These are phyloP conservation scores for Pseudotsuga menziesii DNA, from an alignment of 75 land plant species.

Conservation along the genomic window DNA sequence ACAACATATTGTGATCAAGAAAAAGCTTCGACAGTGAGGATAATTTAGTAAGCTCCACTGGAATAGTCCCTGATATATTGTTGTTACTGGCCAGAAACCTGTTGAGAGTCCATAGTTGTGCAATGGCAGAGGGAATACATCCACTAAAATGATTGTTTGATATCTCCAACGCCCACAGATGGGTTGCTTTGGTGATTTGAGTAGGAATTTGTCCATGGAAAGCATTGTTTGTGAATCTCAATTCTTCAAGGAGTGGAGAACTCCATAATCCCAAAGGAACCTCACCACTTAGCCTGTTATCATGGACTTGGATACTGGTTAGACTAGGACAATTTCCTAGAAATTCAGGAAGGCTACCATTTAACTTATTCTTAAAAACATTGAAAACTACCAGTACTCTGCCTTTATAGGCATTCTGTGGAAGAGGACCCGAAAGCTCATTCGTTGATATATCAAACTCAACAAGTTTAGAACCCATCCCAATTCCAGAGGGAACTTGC, in stretches of 20 bases:
- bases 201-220: slow-evolving; percentile 53
- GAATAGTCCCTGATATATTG: slow-evolving; percentile 36
- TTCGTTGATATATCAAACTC: slow-evolving; percentile 43
- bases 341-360: slow-evolving; percentile 33
- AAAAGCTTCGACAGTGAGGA: slow-evolving; percentile 14
- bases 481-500: slow-evolving; percentile 28
- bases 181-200: slow-evolving; percentile 1
- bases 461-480: slow-evolving; percentile 15
- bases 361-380: slow-evolving; percentile 37
- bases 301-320: slow-evolving; percentile 9
- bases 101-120: slow-evolving; percentile 8
- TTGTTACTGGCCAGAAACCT: slow-evolving; percentile 30
- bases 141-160: slow-evolving; percentile 35
- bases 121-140: slow-evolving; percentile 17
- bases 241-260: slow-evolving; percentile 11
- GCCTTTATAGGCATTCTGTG: slow-evolving; percentile 27
- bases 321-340: slow-evolving; percentile 26
- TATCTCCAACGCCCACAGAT: slow-evolving; percentile 27
- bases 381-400: slow-evolving; percentile 14
- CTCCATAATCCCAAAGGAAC: slow-evolving; percentile 33
- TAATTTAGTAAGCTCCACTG: slow-evolving; percentile 26
- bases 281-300: slow-evolving; percentile 29
- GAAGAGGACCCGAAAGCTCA: slow-evolving; percentile 37
- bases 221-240: slow-evolving; percentile 33
- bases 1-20: slow-evolving; percentile 36